These are phyloP conservation scores for Tolypocladium ovalisporum DNA, from an alignment of 2,329 filamentous ascomycete species.

Conservation along the genomic window DNA sequence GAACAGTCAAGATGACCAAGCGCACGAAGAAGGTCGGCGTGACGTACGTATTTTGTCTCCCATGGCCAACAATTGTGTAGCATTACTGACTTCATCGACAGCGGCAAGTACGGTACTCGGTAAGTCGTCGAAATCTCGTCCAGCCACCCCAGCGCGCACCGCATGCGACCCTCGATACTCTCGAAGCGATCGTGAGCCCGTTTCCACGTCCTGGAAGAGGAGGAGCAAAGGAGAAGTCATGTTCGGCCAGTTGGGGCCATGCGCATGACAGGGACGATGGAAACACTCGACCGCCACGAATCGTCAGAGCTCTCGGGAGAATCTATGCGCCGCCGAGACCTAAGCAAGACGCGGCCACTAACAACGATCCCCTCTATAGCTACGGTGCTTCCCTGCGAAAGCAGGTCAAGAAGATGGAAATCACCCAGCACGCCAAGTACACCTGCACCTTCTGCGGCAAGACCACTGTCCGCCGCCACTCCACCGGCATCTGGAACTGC, in stretches of 20 bases:
- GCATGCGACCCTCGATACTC: slow-evolving; percentile 1
- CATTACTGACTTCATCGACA: slow-evolving; percentile 20
- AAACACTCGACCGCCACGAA: neutral
- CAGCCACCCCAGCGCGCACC: neutral
- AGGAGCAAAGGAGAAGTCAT: neutral
- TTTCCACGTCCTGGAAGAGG: neutral
- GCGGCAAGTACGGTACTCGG: slow-evolving; percentile 91
- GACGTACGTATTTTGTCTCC: slow-evolving; percentile 39
- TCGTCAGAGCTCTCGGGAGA: neutral
- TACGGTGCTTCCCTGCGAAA: slow-evolving; percentile 99
- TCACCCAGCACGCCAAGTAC: slow-evolving; percentile 95
- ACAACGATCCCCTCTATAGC: slow-evolving; percentile 37
- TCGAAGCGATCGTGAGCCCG: neutral
- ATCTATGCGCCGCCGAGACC: neutral
- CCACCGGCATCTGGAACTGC: slow-evolving; percentile 96
- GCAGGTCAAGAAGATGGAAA: slow-evolving; percentile 97
- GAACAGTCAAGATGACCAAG: slow-evolving; percentile 73
- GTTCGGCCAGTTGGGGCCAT: neutral
- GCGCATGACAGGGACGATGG: neutral
- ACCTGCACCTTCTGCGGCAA: slow-evolving; percentile 99
- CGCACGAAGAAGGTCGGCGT: slow-evolving; percentile 97
- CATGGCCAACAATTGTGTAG: neutral
- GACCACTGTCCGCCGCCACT: slow-evolving; percentile 81
- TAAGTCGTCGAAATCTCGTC: slow-evolving; percentile 35
- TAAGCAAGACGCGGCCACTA: neutral